A percentile compares a stretch with the other conserved stretches of the same genome.
Conservation (phyloP, 495 filamentous ascomycete species). For the Talaromyces adpressus region DNA sequence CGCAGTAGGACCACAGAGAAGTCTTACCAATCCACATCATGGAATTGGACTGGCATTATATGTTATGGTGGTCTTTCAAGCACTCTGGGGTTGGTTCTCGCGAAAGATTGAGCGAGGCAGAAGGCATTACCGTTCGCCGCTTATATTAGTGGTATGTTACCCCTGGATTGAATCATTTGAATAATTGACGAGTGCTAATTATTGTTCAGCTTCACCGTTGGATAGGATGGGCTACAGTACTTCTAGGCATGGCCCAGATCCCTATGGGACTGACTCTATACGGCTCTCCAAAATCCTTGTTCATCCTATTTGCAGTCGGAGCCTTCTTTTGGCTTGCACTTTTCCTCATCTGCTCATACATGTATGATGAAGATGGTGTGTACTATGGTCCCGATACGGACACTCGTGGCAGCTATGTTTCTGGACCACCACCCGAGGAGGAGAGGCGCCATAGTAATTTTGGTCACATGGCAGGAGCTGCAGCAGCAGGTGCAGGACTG, state of each 20-base stretch:
- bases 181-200: slow-evolving; percentile 13
- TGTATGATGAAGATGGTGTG: slow-evolving; percentile 45
- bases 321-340: slow-evolving; percentile 56
- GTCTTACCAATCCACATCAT: slow-evolving; percentile 88
- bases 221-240: slow-evolving; percentile 66
- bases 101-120: slow-evolving; percentile 56
- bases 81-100: slow-evolving; percentile 68
- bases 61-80: slow-evolving; percentile 73
- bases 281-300: slow-evolving; percentile 75
- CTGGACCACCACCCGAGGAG: slow-evolving; percentile 30
- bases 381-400: slow-evolving; percentile 41
- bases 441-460: slow-evolving; percentile 27
- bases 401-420: slow-evolving; percentile 45
- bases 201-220: slow-evolving; percentile 65
- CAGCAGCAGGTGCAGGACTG: slow-evolving; percentile 55
- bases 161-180: background rate
- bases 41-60: slow-evolving; percentile 91
- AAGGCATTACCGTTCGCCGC: slow-evolving; percentile 46
- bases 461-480: slow-evolving; percentile 35
- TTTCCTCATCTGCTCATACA: slow-evolving; percentile 70
- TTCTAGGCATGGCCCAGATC: slow-evolving; percentile 82
- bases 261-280: slow-evolving; percentile 88
- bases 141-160: slow-evolving; percentile 61
- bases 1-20: slow-evolving; percentile 68
- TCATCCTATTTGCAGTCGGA: slow-evolving; percentile 76